Base-by-base conservation (phyloP, 139 green algal species). In the Coelastrella sp. region DNA sequence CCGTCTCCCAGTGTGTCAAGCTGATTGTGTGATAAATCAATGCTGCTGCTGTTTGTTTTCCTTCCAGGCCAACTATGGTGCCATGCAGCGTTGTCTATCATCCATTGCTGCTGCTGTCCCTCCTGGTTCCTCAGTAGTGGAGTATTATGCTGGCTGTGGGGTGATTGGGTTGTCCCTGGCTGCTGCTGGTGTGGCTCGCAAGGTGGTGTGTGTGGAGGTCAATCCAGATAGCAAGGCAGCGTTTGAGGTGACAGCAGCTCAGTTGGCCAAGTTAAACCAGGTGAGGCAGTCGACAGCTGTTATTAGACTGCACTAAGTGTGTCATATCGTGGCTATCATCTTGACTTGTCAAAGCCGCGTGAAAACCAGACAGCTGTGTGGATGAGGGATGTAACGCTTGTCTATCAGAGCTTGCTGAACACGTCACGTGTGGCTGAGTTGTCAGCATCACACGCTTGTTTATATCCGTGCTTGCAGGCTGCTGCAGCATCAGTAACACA, bases 61-160 rank as follows among this genome's bases (percentile, higher is more conserved):
- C n/a, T n/a, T n/a, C n/a, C 92, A 95, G 84, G 92, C 91, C 73
- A 96, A 97, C 85, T 92, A 84, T 41, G 88, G 88, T 11, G 89
- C 90, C 0, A 95, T 95, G 84, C 88, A 91, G 59, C 13, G 15
- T 15, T 86, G 85, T 23, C 76, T 96, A 23, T 48, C 34, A 9
- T 73, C 50, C 8, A 91, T 95, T 1, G 76, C 84, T 37, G 17
- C 15, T 23, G 73, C 45, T 13, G 32, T 78, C 17, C 88, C 83
- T 3, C 4, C 17, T 0, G 90, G 88, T 27, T 60, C 63, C 5
- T 50, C 48, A 1, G 84, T 96, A 0, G 81, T 84, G 11, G 94
- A 97, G 84, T 79, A 97, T 17, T 91, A 97, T 83, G 92, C 94
- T 25, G 94, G 94, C 5, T 89, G 92, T n/a, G 94, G 94, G n/a